Percentiles rank a stretch among this genome's conserved stretches.
Evolutionary conservation across 495 filamentous ascomycete species (phyloP).

Genomic region (Evansstolkia leycettana): DNA sequence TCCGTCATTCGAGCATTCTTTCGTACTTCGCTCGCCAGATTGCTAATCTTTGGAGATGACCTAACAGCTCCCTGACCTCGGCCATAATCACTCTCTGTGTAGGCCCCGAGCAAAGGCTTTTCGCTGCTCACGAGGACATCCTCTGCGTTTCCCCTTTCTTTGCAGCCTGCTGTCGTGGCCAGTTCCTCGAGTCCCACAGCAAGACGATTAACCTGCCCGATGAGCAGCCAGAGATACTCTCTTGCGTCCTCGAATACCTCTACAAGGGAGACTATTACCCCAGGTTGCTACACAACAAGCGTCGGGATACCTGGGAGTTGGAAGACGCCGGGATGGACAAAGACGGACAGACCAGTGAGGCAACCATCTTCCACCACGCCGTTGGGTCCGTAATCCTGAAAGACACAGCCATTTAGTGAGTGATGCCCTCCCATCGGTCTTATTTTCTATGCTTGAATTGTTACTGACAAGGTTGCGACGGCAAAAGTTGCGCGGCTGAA

Average conservation of each 20-base stretch:
- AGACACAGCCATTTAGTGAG: slow-evolving; percentile 75
- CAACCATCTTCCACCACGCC: slow-evolving; percentile 57
- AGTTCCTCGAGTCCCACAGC: slow-evolving; percentile 49
- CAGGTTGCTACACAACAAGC: slow-evolving; percentile 57
- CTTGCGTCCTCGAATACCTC: slow-evolving; percentile 78
- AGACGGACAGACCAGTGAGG: slow-evolving; percentile 30
- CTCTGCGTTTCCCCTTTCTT: slow-evolving; percentile 72
- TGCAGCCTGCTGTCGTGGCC: slow-evolving; percentile 36
- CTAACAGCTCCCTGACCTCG: slow-evolving; percentile 44
- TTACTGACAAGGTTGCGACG: background rate
- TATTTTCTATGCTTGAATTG: too few relatives aligned
- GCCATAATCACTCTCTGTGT: slow-evolving; percentile 70
- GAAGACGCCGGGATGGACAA: slow-evolving; percentile 35
- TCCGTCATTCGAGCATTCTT: background rate
- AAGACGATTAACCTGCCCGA: slow-evolving; percentile 71
- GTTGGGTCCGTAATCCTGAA: slow-evolving; percentile 60
- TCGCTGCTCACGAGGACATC: slow-evolving; percentile 82
- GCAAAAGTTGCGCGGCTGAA: slow-evolving; percentile 56
- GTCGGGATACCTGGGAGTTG: slow-evolving; percentile 56
- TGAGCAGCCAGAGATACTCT: slow-evolving; percentile 83
- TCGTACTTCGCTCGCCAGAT: background rate
- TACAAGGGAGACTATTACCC: slow-evolving; percentile 94
- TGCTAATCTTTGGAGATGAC: background rate
- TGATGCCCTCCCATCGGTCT: slow-evolving; percentile 2
- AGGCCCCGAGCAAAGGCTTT: slow-evolving; percentile 67